These are phyloP conservation scores for Cubamyces sp. DNA, from an alignment of 768 basidiomycete genomes.

Conservation along the genomic window DNA sequence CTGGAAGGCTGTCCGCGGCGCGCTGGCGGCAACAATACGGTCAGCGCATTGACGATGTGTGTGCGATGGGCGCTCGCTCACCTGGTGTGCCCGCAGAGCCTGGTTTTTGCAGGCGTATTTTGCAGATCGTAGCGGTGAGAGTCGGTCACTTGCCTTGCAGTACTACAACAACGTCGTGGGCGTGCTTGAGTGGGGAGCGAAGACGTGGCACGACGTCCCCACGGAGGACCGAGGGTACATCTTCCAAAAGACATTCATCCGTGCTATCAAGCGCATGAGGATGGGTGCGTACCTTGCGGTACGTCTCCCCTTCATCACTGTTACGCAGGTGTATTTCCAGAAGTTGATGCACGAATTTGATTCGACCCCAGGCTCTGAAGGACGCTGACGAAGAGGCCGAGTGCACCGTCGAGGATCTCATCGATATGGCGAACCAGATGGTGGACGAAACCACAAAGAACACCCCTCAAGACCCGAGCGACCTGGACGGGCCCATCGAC, in stretches of 20 bases:
- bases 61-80: background rate
- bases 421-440: constrained; percentile 23
- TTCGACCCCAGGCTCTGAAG: constrained; percentile 15
- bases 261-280: constrained; percentile 18
- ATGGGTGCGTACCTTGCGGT: constrained; percentile 21
- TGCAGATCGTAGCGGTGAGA: constrained; percentile 5
- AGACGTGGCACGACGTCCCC: constrained; percentile 18
- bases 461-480: constrained; percentile 4
- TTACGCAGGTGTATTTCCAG: background rate
- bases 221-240: constrained; percentile 14
- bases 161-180: constrained; percentile 20
- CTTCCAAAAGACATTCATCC: constrained; percentile 21
- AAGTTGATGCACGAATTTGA: background rate
- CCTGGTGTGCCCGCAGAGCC: background rate
- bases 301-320: background rate
- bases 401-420: constrained; percentile 21
- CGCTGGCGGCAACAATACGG: constrained; percentile 24
- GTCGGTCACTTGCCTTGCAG: constrained; percentile 8
- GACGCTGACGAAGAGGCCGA: constrained; percentile 5
- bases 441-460: constrained; percentile 25
- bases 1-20: constrained; percentile 35
- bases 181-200: constrained; percentile 27
- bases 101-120: constrained; percentile 24
- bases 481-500: constrained; percentile 20
- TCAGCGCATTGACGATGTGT: background rate